Conservation (phyloP, 352 stramenopile species). For the Phytophthora citricola region DNA sequence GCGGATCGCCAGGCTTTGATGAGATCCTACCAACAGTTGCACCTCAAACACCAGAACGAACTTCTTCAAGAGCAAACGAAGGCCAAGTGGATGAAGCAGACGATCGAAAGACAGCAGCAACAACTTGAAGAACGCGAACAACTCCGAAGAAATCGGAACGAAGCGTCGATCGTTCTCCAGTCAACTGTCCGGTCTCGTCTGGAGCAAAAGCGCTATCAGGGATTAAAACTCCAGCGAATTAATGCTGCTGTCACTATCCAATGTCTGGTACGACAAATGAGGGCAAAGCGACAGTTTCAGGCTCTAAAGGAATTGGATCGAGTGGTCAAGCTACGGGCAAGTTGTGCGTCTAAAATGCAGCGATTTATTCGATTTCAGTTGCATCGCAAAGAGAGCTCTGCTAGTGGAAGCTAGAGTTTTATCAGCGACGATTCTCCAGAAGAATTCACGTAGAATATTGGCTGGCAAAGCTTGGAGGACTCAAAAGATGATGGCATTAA, state of each 20-base stretch:
- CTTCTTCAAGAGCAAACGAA: conserved; percentile 50
- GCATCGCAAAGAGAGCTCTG: conserved; percentile 44
- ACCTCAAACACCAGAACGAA: conserved; percentile 57
- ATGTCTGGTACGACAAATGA: conserved; percentile 37
- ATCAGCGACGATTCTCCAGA: conserved; percentile 60
- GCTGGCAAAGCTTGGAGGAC: conserved; percentile 5
- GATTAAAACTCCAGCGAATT: conserved; percentile 48
- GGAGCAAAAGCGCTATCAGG: conserved; percentile 72
- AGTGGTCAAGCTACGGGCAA: not conserved
- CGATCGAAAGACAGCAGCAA: conserved; percentile 49
- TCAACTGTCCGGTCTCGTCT: conserved; percentile 59
- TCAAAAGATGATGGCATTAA: conserved; percentile 20
- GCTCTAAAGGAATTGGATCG: conserved; percentile 26
- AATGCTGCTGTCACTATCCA: conserved; percentile 51
- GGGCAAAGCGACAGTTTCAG: conserved; percentile 23
- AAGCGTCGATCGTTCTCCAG: conserved; percentile 69
- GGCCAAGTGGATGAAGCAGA: conserved; percentile 46
- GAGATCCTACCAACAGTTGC: conserved; percentile 45
- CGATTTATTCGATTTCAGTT: conserved; percentile 49
- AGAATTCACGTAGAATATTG: conserved; percentile 45
- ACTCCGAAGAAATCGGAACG: conserved; percentile 38
- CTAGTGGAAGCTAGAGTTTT: conserved; percentile 42
- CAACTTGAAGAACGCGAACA: conserved; percentile 46
- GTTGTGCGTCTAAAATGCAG: conserved; percentile 43
- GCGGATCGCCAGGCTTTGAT: conserved; percentile 39